Evolutionary conservation across 768 basidiomycete genomes (phyloP).

Genomic region (Boletus sp.): DNA sequence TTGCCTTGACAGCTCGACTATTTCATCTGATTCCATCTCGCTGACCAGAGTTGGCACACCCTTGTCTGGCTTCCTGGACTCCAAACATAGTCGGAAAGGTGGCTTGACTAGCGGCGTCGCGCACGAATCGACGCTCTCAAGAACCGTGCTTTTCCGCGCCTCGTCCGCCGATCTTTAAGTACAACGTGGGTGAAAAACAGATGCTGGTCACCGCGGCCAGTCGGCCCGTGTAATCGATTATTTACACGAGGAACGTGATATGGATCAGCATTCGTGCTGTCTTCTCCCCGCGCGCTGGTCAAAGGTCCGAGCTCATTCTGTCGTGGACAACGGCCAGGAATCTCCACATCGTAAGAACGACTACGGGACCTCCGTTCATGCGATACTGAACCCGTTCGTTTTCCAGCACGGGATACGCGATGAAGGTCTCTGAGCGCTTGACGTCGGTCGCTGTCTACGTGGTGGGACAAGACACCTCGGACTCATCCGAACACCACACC

Average conservation of each 20-base stretch:
- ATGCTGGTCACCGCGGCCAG: neutral
- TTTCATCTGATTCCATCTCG: neutral
- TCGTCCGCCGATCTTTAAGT: neutral
- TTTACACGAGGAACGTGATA: neutral
- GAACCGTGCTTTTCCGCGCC: neutral
- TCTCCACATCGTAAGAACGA: neutral
- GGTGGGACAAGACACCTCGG: neutral
- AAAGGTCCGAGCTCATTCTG: neutral
- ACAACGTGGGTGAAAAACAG: neutral
- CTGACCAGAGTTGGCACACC: neutral
- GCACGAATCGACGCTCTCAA: neutral
- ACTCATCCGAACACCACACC: neutral
- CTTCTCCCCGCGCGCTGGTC: neutral
- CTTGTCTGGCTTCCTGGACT: neutral
- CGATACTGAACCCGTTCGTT: neutral
- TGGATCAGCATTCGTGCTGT: neutral
- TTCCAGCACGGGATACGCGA: neutral
- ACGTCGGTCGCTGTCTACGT: neutral
- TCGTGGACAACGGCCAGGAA: neutral
- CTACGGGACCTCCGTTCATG: no score
- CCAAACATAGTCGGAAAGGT: neutral
- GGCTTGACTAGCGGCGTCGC: neutral
- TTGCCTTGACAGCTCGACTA: neutral
- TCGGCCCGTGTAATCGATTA: neutral
- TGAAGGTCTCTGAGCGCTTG: neutral